Percentiles rank a stretch among this genome's conserved stretches.
Evolutionary conservation across 192 early-diverging fungal genomes (phyloP).

Genomic region (Coemansia sp.): DNA sequence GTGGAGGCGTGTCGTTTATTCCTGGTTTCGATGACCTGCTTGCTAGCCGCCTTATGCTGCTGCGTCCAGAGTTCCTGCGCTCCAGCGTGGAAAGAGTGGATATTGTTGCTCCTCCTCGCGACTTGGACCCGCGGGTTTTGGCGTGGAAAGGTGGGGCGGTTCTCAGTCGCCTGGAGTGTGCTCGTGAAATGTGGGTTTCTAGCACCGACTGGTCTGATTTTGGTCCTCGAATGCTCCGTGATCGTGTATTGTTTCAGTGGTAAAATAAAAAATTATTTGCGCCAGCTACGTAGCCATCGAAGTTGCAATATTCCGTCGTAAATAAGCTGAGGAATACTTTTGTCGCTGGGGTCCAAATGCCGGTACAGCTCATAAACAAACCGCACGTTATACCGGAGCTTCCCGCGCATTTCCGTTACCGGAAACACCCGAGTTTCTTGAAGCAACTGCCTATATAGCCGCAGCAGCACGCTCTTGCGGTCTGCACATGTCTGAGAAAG

Average conservation of each 20-base stretch:
- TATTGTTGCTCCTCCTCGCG: slow-evolving; percentile 73
- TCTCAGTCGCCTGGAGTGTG: slow-evolving; percentile 70
- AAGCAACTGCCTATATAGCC: slow-evolving; percentile 25
- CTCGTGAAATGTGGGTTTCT: slow-evolving; percentile 79
- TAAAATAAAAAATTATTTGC: slow-evolving; percentile 5
- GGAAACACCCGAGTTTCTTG: slow-evolving; percentile 17
- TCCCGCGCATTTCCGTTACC: slow-evolving; percentile 18
- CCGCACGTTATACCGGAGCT: slow-evolving; percentile 35
- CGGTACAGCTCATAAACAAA: slow-evolving; percentile 48
- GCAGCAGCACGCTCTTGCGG: not conserved
- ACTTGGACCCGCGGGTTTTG: slow-evolving; percentile 78
- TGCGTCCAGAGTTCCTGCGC: slow-evolving; percentile 29
- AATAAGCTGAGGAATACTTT: slow-evolving; percentile 6
- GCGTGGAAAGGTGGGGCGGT: slow-evolving; percentile 89
- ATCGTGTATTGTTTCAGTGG: slow-evolving; percentile 69
- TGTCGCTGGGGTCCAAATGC: slow-evolving; percentile 14
- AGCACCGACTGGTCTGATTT: slow-evolving; percentile 68
- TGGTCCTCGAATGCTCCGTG: slow-evolving; percentile 62
- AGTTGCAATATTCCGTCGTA: slow-evolving; percentile 22
- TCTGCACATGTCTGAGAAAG: not conserved
- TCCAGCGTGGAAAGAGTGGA: slow-evolving; percentile 57
- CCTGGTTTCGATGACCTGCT: slow-evolving; percentile 57
- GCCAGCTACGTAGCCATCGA: slow-evolving; percentile 34
- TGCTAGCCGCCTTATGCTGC: slow-evolving; percentile 32
- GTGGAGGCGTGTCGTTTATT: slow-evolving; percentile 72